Conservation (phyloP, 2,329 filamentous ascomycete species). For the Alternaria tenuissima region DNA sequence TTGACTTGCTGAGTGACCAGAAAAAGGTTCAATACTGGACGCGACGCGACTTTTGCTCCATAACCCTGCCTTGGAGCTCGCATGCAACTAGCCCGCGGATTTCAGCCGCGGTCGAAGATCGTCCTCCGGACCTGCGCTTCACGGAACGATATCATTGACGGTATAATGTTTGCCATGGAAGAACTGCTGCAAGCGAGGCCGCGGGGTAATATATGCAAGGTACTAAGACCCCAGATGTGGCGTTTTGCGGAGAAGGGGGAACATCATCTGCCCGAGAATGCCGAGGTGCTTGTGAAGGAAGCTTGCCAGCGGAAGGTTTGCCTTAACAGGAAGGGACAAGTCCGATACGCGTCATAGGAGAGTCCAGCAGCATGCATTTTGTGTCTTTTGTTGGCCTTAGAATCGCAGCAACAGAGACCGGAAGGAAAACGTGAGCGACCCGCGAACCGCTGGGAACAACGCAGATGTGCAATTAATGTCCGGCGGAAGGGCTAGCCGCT, state of each 20-base stretch:
- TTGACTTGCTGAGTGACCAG: background rate
- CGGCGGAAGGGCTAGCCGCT: background rate
- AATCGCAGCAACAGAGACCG: background rate
- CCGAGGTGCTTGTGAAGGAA: slow-evolving; percentile 5
- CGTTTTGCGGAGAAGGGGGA: slow-evolving; percentile 8
- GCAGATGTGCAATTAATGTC: background rate
- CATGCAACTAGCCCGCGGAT: background rate
- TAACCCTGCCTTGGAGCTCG: background rate
- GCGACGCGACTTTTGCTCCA: slow-evolving; percentile 2
- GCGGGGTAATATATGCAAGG: slow-evolving; percentile 18
- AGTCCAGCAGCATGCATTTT: background rate
- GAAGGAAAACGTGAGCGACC: background rate
- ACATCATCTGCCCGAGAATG: slow-evolving; percentile 10
- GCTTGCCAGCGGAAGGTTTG: background rate
- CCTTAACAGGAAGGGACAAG: background rate
- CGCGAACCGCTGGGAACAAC: background rate
- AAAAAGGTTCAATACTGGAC: background rate
- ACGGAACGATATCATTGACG: slow-evolving; percentile 17
- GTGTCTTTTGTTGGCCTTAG: background rate
- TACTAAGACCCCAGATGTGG: slow-evolving; percentile 8
- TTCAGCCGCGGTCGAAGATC: background rate
- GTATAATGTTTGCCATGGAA: slow-evolving; percentile 9
- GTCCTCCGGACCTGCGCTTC: background rate
- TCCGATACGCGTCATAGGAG: background rate
- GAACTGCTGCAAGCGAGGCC: background rate